A percentile compares a stretch with the other conserved stretches of the same genome.
These are phyloP conservation scores for Hirsutella minnesotensis DNA, from an alignment of 2,329 filamentous ascomycete species.

Conservation along the genomic window DNA sequence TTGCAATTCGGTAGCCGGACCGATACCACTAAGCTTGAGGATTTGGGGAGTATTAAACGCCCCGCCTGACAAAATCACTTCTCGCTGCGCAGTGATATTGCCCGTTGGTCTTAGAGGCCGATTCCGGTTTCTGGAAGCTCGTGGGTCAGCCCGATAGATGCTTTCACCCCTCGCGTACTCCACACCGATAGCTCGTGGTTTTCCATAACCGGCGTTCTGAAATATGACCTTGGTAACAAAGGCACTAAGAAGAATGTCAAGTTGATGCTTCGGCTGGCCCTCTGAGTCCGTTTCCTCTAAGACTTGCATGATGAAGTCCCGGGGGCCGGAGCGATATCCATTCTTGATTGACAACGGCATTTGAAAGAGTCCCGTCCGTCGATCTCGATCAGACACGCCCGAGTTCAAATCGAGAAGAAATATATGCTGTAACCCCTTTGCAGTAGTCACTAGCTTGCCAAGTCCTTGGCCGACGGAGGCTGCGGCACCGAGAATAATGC, in stretches of 20 bases:
- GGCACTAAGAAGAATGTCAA: conserved; percentile 12
- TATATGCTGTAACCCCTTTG: conserved; percentile 22
- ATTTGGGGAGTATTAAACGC: conserved; percentile 33
- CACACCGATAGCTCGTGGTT: conserved; percentile 27
- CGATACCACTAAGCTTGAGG: conserved; percentile 34
- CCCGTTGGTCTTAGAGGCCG: conserved; percentile 8
- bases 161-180: conserved; percentile 27
- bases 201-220: conserved; percentile 11
- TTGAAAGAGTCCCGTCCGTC: conserved; percentile 25
- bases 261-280: conserved; percentile 5
- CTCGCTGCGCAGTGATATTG: conserved; percentile 19
- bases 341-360: conserved; percentile 33
- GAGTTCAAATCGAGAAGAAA: conserved; percentile 38
- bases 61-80: conserved; percentile 37
- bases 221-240: conserved; percentile 25
- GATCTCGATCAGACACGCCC: conserved; percentile 30
- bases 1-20: conserved; percentile 24
- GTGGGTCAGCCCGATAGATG: conserved; percentile 31
- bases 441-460: conserved; percentile 4
- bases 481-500: conserved; percentile 11
- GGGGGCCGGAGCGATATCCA: conserved; percentile 30
- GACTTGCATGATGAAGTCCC: conserved; percentile 31
- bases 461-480: conserved; percentile 17
- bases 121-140: conserved; percentile 7
- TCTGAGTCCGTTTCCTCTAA: conserved; percentile 11